A percentile compares a stretch with the other conserved stretches of the same genome.
These are phyloP conservation scores for Sporobolomyces pararoseus DNA, from an alignment of 768 basidiomycete genomes.

Conservation along the genomic window DNA sequence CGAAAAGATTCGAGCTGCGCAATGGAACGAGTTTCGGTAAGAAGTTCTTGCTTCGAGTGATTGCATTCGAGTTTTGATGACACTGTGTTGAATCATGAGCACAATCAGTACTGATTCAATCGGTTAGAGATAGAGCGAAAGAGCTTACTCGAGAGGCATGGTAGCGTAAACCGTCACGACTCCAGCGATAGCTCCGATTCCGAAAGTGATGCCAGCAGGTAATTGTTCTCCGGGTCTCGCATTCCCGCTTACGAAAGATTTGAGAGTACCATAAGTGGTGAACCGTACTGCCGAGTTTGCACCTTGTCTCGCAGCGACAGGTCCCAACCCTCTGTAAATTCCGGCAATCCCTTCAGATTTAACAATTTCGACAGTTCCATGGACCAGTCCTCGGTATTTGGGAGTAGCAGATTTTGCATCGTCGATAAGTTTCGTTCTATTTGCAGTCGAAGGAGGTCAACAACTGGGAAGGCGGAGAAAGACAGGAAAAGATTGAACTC, in stretches of 20 bases:
- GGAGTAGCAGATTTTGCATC: constrained; percentile 82
- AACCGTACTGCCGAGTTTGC: constrained; percentile 96
- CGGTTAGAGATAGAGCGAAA: background rate
- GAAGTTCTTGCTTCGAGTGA: constrained; percentile 73
- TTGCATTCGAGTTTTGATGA: constrained; percentile 98
- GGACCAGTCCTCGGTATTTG: constrained; percentile 77
- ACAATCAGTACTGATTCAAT: background rate
- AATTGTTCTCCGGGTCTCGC: constrained; percentile 76
- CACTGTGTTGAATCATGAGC: constrained; percentile 55
- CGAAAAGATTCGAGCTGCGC: constrained; percentile 85
- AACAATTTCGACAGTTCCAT: constrained; percentile 77
- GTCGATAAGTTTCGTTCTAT: constrained; percentile 92
- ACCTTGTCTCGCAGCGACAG: constrained; percentile 96
- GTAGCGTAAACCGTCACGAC: constrained; percentile 84
- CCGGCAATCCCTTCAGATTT: constrained; percentile 74
- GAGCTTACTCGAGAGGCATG: constrained; percentile 52
- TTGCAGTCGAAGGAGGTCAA: background rate
- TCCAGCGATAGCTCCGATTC: constrained; percentile 87
- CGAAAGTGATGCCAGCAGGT: constrained; percentile 85
- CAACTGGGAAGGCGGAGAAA: background rate
- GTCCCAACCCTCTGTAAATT: constrained; percentile 80
- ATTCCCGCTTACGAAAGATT: constrained; percentile 79
- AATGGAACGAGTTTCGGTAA: constrained; percentile 92
- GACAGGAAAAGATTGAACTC: constrained; percentile 46
- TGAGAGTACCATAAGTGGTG: constrained; percentile 88